A percentile compares a stretch with the other conserved stretches of the same genome.
phyloP scores from a whole-genome alignment of 2,329 filamentous ascomycete genomes.

The Basipetospora sp. region DNA sequence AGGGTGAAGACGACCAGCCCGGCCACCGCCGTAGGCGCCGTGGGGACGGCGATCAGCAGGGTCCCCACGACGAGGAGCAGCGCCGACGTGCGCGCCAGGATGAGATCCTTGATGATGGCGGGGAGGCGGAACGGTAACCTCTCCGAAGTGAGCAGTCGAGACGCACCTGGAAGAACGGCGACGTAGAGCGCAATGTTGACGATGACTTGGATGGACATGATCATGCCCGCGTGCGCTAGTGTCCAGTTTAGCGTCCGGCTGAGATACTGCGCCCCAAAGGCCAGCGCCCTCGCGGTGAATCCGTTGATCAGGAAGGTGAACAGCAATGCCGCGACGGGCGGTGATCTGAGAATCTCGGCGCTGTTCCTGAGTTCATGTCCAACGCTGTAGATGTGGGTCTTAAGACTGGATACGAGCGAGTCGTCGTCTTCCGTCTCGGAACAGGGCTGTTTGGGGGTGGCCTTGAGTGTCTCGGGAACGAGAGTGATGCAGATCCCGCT shows the following conservation, averaged over 20 bases:
- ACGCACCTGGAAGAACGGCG: slow-evolving; percentile 10
- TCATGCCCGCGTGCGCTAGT: slow-evolving; percentile 12
- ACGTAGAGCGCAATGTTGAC: slow-evolving; percentile 11
- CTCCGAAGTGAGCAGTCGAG: slow-evolving; percentile 5
- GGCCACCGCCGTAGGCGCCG: slow-evolving; percentile 9
- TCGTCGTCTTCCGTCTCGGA: not conserved
- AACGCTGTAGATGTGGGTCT: not conserved
- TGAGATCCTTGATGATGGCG: slow-evolving; percentile 10
- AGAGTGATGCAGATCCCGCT: not conserved
- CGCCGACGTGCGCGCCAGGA: slow-evolving; percentile 14
- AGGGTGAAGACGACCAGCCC: slow-evolving; percentile 13
- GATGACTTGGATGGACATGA: slow-evolving; percentile 12
- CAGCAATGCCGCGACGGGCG: slow-evolving; percentile 4
- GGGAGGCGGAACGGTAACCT: not conserved
- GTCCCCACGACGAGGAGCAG: slow-evolving; percentile 11
- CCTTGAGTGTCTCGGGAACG: slow-evolving; percentile 3
- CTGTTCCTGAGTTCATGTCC: slow-evolving; percentile 1
- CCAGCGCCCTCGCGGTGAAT: not conserved
- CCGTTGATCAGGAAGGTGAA: slow-evolving; percentile 5
- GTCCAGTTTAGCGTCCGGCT: slow-evolving; percentile 8
- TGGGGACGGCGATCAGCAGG: slow-evolving; percentile 10
- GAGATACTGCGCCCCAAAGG: slow-evolving; percentile 8
- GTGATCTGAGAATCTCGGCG: slow-evolving; percentile 1
- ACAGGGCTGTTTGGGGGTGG: too few relatives aligned
- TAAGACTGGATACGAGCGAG: not conserved